Base-by-base conservation (phyloP, 192 early-diverging fungal species). In the Coemansia sp. region DNA sequence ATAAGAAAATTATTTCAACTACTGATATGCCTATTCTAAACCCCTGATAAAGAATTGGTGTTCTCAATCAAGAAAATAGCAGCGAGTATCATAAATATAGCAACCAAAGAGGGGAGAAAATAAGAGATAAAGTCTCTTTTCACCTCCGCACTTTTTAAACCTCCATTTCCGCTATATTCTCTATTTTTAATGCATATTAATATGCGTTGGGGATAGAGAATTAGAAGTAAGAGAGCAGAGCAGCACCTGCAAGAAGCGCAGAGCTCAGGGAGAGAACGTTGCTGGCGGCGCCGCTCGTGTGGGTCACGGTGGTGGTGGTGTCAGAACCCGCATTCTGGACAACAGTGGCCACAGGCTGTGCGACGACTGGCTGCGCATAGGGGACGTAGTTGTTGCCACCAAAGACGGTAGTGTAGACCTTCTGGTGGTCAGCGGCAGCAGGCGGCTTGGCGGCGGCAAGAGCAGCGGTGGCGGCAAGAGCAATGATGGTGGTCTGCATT, bases 231-330 rank as follows among this genome's bases (percentile, higher is more conserved):
- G 70, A 69, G 49, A 72, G 32, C 18, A 66, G 59, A 15, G 70
- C 70, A 11, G 68, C 37, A n/a, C 74, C 74, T 10, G 68, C 64
- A 19, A 76, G 47, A 43, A 69, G 61, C 37, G 42, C 74, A 1
- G 74, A 68, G 16, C 74, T 68, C 54, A 76, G 52, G 8, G 74
- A 76, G 45, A 76, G 12, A 47, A 60, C 65, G 47, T 67, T 82
- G 80, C 66, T 72, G 15, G 45, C 46, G 2, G 80, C 80, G 12
- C 80, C 80, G 61, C 65, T 74, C 36, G 63, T 74, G 11, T 61
- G 55, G 40, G 80, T 82, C 41, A 66, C 62, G 16, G 80, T 82
- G 41, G 76, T 74, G 26, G 75, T 77, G 65, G 70, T 63, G 56
- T 82, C 74, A 1, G 51, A 68, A 9, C 40, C 19, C 8, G 65